Evolutionary conservation across 352 stramenopile genomes (phyloP), one percentile per base, ranked within the genome.

Genomic region (Elongisporangium prolatum): DNA sequence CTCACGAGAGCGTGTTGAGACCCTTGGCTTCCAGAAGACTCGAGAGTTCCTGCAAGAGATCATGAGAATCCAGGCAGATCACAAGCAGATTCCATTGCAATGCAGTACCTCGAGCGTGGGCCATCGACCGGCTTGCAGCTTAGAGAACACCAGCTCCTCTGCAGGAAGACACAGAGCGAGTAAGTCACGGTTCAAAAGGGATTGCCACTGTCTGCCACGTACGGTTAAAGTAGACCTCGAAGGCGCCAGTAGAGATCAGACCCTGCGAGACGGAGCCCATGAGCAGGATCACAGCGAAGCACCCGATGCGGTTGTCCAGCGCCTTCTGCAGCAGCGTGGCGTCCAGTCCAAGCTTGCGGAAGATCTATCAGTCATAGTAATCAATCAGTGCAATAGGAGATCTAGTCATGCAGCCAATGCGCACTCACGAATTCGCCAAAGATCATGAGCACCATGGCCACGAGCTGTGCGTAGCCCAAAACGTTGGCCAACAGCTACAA

Each of bases 201-300:
- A 54, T 21, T 3, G 2, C 14, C 13, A 54, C 11, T 13, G 7
- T 14, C 11, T n/a, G n/a, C n/a, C n/a, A 21, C 58, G 16, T 54
- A 94, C 84, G 77, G 54, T 94, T 92, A 48, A 88, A 90, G 59
- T 81, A 90, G 25, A 94, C 80, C 67, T 94, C 84, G 21, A 94
- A 94, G 9, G 82, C 84, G 11, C 84, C 84, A 1, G 82, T 80
- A 13, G 84, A 79, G 48, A 87, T 65, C 52, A 94, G 71, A 17
- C 67, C 72, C 55, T 86, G 83, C 4, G 84, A 84, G 11, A 84
- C 37, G 0, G 74, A 76, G 6, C 84, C 82, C 49, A 92, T 69
- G 50, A 89, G 62, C 57, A 92, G 34, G 17, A 92, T 76, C 14
- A 90, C 61, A 22, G 82, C 74, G 60, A 94, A 90, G 50, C 71